phyloP scores from a whole-genome alignment of 208 protist species.

The Herpetomonas tarakana region DNA sequence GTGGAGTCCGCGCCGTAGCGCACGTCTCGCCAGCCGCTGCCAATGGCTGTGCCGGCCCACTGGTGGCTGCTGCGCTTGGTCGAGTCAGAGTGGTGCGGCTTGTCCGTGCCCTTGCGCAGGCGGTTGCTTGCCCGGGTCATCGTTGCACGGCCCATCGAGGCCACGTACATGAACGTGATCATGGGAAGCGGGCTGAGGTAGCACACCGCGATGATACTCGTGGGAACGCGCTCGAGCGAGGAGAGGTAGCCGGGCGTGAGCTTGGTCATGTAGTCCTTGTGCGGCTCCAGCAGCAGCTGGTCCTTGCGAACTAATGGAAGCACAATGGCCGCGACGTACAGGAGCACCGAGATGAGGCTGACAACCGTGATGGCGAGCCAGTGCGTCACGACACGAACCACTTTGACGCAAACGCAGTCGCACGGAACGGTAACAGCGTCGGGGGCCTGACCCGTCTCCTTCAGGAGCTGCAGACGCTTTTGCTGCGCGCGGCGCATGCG shows the following conservation, averaged over 20 bases:
- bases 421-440: slow-evolving; percentile 8
- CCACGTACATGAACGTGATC: slow-evolving; percentile 6
- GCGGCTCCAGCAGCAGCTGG: background rate
- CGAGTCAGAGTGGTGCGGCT: background rate
- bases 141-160: background rate
- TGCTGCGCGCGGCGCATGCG: background rate
- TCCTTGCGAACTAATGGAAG: slow-evolving; percentile 14
- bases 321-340: slow-evolving; percentile 22
- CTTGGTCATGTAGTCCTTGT: slow-evolving; percentile 3
- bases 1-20: background rate
- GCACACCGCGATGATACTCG: slow-evolving; percentile 9
- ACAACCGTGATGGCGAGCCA: slow-evolving; percentile 12
- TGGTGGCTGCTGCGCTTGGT: no score
- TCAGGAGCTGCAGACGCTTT: background rate
- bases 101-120: slow-evolving; percentile 12
- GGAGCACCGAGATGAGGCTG: slow-evolving; percentile 11
- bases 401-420: background rate
- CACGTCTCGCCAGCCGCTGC: no score
- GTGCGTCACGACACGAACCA: slow-evolving; percentile 23
- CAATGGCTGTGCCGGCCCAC: no score
- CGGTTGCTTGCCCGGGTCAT: slow-evolving; percentile 13
- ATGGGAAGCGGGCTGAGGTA: background rate
- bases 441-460: background rate
- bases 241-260: background rate
- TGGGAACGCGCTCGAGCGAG: slow-evolving; percentile 1